These are phyloP conservation scores for Obba rivulosa DNA, from an alignment of 768 basidiomycete genomes.

Conservation along the genomic window DNA sequence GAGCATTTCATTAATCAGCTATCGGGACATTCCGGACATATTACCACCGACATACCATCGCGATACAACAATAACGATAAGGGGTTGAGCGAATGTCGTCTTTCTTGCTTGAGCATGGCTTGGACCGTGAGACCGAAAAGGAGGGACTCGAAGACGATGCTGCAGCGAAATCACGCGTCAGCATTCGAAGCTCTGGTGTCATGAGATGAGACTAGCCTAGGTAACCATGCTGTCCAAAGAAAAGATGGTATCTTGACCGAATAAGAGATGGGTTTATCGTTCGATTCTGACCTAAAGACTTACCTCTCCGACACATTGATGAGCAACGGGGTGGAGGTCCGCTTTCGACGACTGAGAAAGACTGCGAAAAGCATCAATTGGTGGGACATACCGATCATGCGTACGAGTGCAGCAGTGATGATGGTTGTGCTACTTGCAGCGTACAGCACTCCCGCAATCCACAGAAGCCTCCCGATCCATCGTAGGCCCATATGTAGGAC, in stretches of 20 bases:
- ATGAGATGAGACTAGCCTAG: constrained; percentile 11
- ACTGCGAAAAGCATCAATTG: neutral
- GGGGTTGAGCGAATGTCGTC: constrained; percentile 16
- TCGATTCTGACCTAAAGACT: neutral
- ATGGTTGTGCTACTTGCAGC: constrained; percentile 14
- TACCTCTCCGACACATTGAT: constrained; percentile 22
- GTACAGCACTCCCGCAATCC: constrained; percentile 16
- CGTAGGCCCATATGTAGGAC: constrained; percentile 19
- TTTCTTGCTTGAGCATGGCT: constrained; percentile 18
- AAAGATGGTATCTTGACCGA: constrained; percentile 17
- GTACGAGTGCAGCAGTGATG: constrained; percentile 18
- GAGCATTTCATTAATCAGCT: neutral
- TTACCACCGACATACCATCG: constrained; percentile 14
- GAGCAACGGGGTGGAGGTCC: constrained; percentile 16
- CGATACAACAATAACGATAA: constrained; percentile 22
- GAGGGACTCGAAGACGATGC: constrained; percentile 23
- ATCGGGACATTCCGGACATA: neutral
- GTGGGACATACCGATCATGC: constrained; percentile 15
- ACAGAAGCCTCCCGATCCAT: constrained; percentile 19
- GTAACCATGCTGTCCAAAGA: constrained; percentile 24
- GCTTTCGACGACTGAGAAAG: constrained; percentile 4
- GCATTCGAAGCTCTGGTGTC: neutral
- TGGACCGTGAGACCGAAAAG: constrained; percentile 21
- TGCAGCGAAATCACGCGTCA: neutral
- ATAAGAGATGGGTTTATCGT: neutral